A percentile compares a stretch with the other conserved stretches of the same genome.
Evolutionary conservation across 768 basidiomycete species (phyloP).

Genomic region (Kondoa subrosea): DNA sequence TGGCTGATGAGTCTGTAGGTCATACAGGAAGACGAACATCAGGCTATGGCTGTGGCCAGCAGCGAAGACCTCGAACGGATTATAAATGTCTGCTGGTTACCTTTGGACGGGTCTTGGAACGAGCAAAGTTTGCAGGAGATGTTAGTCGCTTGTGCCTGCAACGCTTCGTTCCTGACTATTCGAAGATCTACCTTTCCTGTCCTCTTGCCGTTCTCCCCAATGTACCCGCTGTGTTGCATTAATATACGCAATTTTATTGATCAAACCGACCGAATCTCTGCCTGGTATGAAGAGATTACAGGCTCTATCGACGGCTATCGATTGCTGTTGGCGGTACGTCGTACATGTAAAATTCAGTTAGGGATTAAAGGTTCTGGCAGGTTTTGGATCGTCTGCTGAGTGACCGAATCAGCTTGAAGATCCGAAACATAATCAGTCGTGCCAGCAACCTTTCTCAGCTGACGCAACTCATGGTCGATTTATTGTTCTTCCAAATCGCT

Average conservation of each 20-base stretch:
- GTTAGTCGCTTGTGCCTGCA: too few species aligned
- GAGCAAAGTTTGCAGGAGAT: too few species aligned
- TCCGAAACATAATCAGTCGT: conserved; percentile 56
- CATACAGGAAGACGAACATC: conserved; percentile 58
- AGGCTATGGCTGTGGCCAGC: conserved; percentile 56
- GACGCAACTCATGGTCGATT: conserved; percentile 76
- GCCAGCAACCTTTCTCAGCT: conserved; percentile 73
- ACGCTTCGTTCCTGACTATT: background rate
- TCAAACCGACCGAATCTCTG: too few species aligned
- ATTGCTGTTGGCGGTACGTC: too few species aligned
- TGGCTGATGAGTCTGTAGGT: too few species aligned
- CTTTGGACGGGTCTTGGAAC: conserved; percentile 39
- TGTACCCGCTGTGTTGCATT: conserved; percentile 86
- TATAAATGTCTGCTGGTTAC: conserved; percentile 69
- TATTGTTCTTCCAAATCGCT: conserved; percentile 79
- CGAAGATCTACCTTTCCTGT: conserved; percentile 50
- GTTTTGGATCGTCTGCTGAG: conserved; percentile 70
- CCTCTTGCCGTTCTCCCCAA: conserved; percentile 80
- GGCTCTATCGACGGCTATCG: too few species aligned
- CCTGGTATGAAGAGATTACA: too few species aligned
- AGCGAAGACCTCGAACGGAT: conserved; percentile 51
- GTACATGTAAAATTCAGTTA: background rate
- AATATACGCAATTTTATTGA: conserved; percentile 78
- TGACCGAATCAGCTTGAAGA: conserved; percentile 37
- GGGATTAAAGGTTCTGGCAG: conserved; percentile 34